Conservation (phyloP, 108 stramenopile genomes). For the Halocafeteria seosinensis region DNA sequence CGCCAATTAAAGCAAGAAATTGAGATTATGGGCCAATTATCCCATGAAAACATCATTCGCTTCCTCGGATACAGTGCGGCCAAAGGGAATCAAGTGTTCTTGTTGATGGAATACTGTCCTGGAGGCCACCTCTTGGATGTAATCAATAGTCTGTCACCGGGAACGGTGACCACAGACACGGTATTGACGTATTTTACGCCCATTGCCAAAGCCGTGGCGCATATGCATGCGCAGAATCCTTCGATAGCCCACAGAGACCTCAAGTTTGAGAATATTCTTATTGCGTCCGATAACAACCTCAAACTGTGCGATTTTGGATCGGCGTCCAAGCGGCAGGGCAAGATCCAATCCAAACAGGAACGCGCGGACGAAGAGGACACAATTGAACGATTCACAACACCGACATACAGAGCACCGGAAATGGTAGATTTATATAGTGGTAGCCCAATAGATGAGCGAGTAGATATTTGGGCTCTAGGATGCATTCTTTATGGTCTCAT, state of each 20-base stretch:
- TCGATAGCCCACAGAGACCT: constrained; percentile 27
- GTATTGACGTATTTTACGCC: neutral
- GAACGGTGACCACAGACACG: neutral
- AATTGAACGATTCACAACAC: constrained; percentile 26
- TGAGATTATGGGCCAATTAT: neutral
- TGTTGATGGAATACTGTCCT: neutral
- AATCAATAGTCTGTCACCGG: neutral
- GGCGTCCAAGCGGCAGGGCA: constrained; percentile 8
- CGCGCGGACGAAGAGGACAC: constrained; percentile 19
- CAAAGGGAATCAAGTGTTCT: neutral
- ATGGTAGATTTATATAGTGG: constrained; percentile 31
- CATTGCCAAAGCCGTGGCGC: neutral
- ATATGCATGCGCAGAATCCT: constrained; percentile 12
- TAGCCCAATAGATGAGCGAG: constrained; percentile 3
- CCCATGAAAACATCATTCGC: neutral
- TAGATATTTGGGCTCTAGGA: constrained; percentile 25
- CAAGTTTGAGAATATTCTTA: constrained; percentile 31
- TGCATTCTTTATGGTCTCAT: constrained; percentile 8
- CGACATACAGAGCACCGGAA: constrained; percentile 32
- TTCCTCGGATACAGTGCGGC: neutral
- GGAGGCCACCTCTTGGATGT: neutral
- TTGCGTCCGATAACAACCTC: neutral
- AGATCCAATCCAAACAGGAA: constrained; percentile 14
- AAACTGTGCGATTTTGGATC: constrained; percentile 31
- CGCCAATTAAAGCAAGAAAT: neutral